Conservation (phyloP, 2,329 filamentous ascomycete species). For the Cladosporium velox region DNA sequence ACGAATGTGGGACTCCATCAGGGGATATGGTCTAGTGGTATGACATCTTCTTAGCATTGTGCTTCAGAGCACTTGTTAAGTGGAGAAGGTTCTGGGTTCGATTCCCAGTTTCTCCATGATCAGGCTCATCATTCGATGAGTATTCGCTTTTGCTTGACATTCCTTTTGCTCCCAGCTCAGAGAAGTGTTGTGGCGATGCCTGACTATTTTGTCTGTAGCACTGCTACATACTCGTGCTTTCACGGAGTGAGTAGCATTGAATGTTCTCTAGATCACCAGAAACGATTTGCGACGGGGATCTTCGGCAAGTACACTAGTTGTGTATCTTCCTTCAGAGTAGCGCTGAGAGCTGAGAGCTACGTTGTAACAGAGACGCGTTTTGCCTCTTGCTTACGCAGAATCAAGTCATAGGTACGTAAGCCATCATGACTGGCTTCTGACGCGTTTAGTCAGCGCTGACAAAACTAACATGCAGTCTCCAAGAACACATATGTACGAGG, state of each 20-base stretch:
- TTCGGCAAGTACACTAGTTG: too few relatives aligned
- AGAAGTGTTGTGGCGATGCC: neutral
- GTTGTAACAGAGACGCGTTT: neutral
- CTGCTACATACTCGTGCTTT: too few relatives aligned
- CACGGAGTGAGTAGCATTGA: too few relatives aligned
- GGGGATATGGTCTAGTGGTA: slow-evolving; percentile 7
- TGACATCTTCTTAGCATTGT: slow-evolving; percentile 8
- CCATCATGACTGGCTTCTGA: neutral
- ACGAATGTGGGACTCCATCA: neutral
- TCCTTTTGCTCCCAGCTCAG: neutral
- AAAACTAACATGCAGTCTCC: neutral
- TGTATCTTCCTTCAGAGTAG: too few relatives aligned
- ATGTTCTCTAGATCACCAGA: neutral
- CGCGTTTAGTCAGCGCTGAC: neutral
- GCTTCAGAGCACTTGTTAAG: neutral
- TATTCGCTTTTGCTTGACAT: too few relatives aligned
- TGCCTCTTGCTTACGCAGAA: too few relatives aligned
- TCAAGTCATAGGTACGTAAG: neutral
- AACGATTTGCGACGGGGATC: neutral
- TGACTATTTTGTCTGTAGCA: neutral
- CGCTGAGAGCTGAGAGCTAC: too few relatives aligned
- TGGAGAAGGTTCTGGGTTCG: slow-evolving; percentile 7
- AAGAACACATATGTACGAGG: neutral
- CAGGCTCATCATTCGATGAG: neutral
- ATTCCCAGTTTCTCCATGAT: slow-evolving; percentile 4